These are phyloP conservation scores for Hibiscus trionum DNA, from an alignment of 345 rosid genomes.

Conservation along the genomic window DNA sequence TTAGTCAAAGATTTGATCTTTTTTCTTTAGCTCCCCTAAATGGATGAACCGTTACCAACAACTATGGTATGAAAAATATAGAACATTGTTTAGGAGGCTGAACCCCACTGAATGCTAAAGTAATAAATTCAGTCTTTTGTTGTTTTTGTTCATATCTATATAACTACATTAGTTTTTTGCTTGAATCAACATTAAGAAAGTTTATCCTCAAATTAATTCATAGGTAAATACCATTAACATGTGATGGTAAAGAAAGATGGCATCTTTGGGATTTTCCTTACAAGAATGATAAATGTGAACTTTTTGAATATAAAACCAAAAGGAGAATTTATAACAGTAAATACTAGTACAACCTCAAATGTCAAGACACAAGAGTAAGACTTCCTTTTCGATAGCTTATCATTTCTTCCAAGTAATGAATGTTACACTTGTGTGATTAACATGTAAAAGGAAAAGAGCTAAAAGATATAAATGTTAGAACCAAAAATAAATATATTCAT, in stretches of 20 bases:
- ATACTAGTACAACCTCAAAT: too few relatives aligned
- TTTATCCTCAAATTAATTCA: background rate
- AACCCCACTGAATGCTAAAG: background rate
- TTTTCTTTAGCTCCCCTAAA: background rate
- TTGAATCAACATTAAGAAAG: background rate
- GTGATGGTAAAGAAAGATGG: conserved; percentile 34
- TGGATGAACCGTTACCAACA: background rate
- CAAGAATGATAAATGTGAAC: conserved; percentile 12
- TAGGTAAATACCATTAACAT: background rate
- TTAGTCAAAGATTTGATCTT: background rate
- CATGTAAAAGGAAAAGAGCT: background rate
- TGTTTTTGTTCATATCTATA: background rate
- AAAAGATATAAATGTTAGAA: background rate
- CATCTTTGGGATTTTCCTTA: conserved; percentile 24
- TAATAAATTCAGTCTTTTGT: background rate
- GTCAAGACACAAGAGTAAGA: too few relatives aligned
- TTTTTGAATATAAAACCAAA: background rate
- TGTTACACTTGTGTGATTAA: too few relatives aligned
- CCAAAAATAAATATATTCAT: too few relatives aligned
- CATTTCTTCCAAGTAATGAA: background rate
- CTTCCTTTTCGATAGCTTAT: too few relatives aligned
- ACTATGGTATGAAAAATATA: too few relatives aligned
- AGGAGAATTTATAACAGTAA: background rate
- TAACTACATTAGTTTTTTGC: background rate
- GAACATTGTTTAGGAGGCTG: background rate